These are phyloP conservation scores for Boletus pseudo-olivaceus DNA, from an alignment of 768 basidiomycete genomes.

Conservation along the genomic window DNA sequence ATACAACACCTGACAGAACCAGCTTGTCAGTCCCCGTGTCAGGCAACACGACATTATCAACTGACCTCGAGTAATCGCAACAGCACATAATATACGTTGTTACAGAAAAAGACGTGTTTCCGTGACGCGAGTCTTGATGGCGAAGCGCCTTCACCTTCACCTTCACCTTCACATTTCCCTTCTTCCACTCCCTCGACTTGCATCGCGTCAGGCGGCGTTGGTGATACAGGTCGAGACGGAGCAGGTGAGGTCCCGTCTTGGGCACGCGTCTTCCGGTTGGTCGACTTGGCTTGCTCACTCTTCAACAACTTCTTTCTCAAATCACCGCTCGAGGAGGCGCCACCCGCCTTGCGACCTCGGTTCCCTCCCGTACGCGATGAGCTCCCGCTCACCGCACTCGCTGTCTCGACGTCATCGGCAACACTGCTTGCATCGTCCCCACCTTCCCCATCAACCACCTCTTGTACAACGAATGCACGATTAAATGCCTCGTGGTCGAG, in stretches of 20 bases:
- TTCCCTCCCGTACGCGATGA: conserved; percentile 34
- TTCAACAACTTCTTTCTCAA: conserved; percentile 77
- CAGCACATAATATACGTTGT: conserved; percentile 84
- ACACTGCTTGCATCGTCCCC: conserved; percentile 42
- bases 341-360: conserved; percentile 39
- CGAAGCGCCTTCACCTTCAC: conserved; percentile 8
- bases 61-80: conserved; percentile 84
- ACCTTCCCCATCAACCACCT: conserved; percentile 58
- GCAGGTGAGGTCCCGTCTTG: conserved; percentile 53
- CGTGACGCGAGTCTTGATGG: conserved; percentile 38
- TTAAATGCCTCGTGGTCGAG: conserved; percentile 69
- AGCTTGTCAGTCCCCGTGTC: conserved; percentile 1
- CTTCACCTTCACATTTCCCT: conserved; percentile 15
- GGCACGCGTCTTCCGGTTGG: conserved; percentile 53
- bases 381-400: conserved; percentile 26
- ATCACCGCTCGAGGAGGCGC: conserved; percentile 52
- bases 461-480: conserved; percentile 61
- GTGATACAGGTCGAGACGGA: conserved; percentile 61
- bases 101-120: conserved; percentile 75
- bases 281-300: conserved; percentile 77
- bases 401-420: conserved; percentile 38
- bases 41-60: not conserved
- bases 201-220: conserved; percentile 47
- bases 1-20: conserved; percentile 63
- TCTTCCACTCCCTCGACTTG: conserved; percentile 31